Base-by-base conservation (phyloP, 495 filamentous ascomycete species). In the Aspergillus biplanus region DNA sequence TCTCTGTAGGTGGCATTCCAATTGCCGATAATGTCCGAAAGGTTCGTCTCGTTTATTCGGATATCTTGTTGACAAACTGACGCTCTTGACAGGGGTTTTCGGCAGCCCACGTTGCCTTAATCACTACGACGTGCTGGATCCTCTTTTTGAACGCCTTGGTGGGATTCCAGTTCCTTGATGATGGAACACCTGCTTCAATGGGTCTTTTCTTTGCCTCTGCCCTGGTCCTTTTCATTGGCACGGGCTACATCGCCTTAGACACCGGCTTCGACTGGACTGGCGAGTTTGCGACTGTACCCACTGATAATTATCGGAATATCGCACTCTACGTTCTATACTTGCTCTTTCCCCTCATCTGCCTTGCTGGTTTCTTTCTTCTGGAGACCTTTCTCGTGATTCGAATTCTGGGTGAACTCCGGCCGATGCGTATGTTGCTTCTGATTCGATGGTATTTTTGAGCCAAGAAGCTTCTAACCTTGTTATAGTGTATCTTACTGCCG, bases 291-390 rank as follows among this genome's bases (percentile, higher is more conserved):
- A 73, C 78, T 5, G 89, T 84, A 63, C 73, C 86, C 42, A 60
- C 59, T 0, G 68, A 70, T 3, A 80, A 88, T 31, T 87, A 92
- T 70, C 87, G 88, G 46, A 89, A 91, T 64, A 91, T 96, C 66
- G 90, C 88, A 16, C 88, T 99, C 52, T 99, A 99, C 72, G 91
- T 97, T 27, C 80, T 97, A 33, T 99, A 99, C 71, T 92, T 96
- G 72, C 86, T 99, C 7, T 87, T 88, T 42, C 95, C 95, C 32
- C 84, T 98, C 44, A 78, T 97, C n/a, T 96, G 93, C 77, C 78
- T 97, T 27, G 85, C 91, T 33, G 80, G 85, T 49, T 99, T 91
- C 82, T 95, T 90, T 74, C 75, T 91, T 27, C 81, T 98, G 33
- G 93, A 98, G 72, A 73, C 89, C 1, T 77, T 92, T 37, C 81